Percentiles rank a stretch among this genome's conserved stretches.
Conservation (phyloP, 2,329 filamentous ascomycete genomes). For the Rhinocladiella mackenziei region DNA sequence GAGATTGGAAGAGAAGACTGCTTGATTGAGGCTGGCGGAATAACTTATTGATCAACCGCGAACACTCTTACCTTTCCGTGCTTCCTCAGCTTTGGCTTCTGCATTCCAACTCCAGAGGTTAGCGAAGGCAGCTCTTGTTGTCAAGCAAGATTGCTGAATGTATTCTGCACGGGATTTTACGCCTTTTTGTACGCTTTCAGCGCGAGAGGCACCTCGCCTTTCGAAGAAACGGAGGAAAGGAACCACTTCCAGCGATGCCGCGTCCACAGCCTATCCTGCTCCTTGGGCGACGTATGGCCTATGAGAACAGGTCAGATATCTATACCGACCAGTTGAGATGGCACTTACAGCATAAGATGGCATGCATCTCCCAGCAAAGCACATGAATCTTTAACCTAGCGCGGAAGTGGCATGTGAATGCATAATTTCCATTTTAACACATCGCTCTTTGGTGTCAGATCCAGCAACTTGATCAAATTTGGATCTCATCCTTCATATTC, state of each 20-base stretch:
- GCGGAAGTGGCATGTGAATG: slow-evolving; percentile 58
- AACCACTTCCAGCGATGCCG: slow-evolving; percentile 35
- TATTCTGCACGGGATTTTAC: slow-evolving; percentile 28
- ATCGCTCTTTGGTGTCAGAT: slow-evolving; percentile 58
- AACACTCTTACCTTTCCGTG: slow-evolving; percentile 33
- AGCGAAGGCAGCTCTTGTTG: slow-evolving; percentile 33
- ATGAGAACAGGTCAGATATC: no score
- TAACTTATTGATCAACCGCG: background rate
- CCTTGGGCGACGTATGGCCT: slow-evolving; percentile 43
- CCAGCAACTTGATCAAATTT: slow-evolving; percentile 56
- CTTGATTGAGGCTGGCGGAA: background rate
- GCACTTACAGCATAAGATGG: slow-evolving; percentile 41
- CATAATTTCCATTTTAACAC: slow-evolving; percentile 64
- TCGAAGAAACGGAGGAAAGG: slow-evolving; percentile 32
- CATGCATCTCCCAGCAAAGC: slow-evolving; percentile 43
- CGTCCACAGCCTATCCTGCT: slow-evolving; percentile 44
- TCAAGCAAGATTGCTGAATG: slow-evolving; percentile 45
- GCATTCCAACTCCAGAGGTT: slow-evolving; percentile 63
- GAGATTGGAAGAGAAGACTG: no score
- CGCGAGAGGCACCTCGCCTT: slow-evolving; percentile 42
- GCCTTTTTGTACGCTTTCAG: slow-evolving; percentile 46
- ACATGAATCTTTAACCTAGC: slow-evolving; percentile 50
- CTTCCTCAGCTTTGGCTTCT: slow-evolving; percentile 50
- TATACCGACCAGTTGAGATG: no score
- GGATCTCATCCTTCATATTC: slow-evolving; percentile 60